Base-by-base conservation (phyloP, 2,329 filamentous ascomycete genomes). In the Exophiala viscosa region DNA sequence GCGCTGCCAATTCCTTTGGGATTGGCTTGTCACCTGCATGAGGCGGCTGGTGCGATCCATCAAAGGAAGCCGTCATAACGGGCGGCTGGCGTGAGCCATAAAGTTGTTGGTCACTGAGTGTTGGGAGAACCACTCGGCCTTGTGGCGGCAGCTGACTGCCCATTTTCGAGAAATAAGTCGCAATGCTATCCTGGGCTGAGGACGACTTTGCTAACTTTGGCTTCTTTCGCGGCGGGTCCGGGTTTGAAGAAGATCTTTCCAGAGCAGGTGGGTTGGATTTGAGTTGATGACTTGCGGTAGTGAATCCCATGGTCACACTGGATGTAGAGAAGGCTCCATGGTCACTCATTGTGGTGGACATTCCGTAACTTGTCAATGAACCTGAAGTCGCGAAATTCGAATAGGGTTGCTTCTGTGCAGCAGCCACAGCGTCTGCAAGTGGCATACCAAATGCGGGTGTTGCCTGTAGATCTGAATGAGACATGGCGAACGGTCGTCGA, bases 271-370 rank as follows among this genome's bases (percentile, higher is more conserved):
- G 15, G 5, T 60, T 66, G 1, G 63, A 67, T 46, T 69, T 68
- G 23, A 72, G 77, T 59, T 85, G 82, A 15, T 77, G 72, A 8
- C 77, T 76, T 2, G 83, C 82, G 8, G 80, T 81, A n/a, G 80
- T 81, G 58, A 88, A 88, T 0, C 81, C 83, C 23, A 70, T 52
- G 5, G 66, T 68, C 23, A 75, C 49, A 23, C 48, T 72, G 4
- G 70, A 62, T 18, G 64, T 60, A 3, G 66, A 67, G 28, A 69
- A 70, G 23, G 62, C 65, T 1, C 60, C 60, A 0, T 77, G 70
- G 48, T 76, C 72, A 41, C 82, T 78, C 82, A 87, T 86, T 0
- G 83, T 87, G 4, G 83, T 86, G 3, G 70, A 62, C 52, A 82
- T 80, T 1, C 62, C 45, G 52, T 71, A 57, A 58, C 68, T 60